Evolutionary conservation across 148 eudicot species (phyloP), one percentile per base, ranked within the genome.

Genomic region (Rhododendron vialii): DNA sequence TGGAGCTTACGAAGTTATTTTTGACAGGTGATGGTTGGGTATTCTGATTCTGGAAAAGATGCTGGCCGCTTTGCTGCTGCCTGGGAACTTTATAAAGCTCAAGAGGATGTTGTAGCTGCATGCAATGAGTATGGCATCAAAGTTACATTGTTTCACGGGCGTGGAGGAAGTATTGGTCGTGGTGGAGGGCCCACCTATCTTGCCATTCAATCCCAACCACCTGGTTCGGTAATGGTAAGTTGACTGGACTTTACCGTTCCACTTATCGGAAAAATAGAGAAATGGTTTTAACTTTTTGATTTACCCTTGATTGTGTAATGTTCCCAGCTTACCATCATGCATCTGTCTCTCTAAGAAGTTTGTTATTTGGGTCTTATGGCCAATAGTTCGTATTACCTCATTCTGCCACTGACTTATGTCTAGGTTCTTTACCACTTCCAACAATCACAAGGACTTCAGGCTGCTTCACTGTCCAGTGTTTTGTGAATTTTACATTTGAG

Each of bases 61-160:
- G 96, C 96, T 80, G 96, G 99, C n/a, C 95, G 99, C 81, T 95
- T 96, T 78, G 91, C 98, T 82, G 99, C 98, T 63, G 99, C 98
- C 7, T 95, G 99, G 96, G 98, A 95, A 81, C 98, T 94, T 77
- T 94, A 95, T 87, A 96, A 96, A 93, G 98, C 98, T 79, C 99
- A 96, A 91, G 96, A 95, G 86, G 95, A 94, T 87, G 96, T 96
- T 82, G 96, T 93, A 85, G 95, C 96, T 82, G 98, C 96, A 81
- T 96, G 98, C 91, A 94, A 93, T 35, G 94, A 93, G 86, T 93
- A 81, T 85, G 95, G 93, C 43, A 96, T 94, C 24, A 95, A 96
- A 89, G 90, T 93, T 88, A 96, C 98, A 78, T 90, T 96, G 51
- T 96, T 96, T 86, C 98, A 96, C 84, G 98, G 98, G 14, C 98